A percentile compares a stretch with the other conserved stretches of the same genome.
These are phyloP conservation scores for Apostasia shenzhenica DNA, from an alignment of 106 monocot species.

Conservation along the genomic window DNA sequence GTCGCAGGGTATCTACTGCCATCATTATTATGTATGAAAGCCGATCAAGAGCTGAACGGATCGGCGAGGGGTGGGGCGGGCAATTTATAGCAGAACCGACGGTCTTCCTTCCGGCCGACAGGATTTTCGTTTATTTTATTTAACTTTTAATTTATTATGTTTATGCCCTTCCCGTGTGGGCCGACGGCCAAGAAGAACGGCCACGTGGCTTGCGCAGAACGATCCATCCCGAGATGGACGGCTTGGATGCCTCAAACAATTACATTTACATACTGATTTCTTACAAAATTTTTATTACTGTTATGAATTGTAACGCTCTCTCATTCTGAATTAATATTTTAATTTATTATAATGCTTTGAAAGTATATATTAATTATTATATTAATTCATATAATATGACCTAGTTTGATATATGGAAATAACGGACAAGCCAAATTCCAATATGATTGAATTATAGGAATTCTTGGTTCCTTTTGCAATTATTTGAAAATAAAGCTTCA, in stretches of 20 bases:
- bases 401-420: too few species aligned
- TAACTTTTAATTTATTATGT: neutral
- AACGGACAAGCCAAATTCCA: too few species aligned
- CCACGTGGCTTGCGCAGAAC: conserved; percentile 1
- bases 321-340: too few species aligned
- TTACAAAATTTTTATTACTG: too few species aligned
- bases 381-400: too few species aligned
- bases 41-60: neutral
- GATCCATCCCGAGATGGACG: neutral
- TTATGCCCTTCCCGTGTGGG: neutral
- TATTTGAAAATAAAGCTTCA: too few species aligned
- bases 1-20: conserved; percentile 1
- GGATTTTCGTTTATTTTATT: conserved; percentile 15
- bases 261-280: too few species aligned
- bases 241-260: neutral
- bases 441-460: too few species aligned
- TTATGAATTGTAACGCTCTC: too few species aligned
- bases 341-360: too few species aligned
- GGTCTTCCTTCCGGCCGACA: conserved; percentile 53
- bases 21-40: neutral
- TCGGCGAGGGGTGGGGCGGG: conserved; percentile 2
- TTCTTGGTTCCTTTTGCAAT: too few species aligned
- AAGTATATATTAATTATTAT: too few species aligned
- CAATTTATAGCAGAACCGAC: conserved; percentile 30
- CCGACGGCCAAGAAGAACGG: neutral